These are phyloP conservation scores for Termitomyces sp. DNA, from an alignment of 768 basidiomycete genomes.

Conservation along the genomic window DNA sequence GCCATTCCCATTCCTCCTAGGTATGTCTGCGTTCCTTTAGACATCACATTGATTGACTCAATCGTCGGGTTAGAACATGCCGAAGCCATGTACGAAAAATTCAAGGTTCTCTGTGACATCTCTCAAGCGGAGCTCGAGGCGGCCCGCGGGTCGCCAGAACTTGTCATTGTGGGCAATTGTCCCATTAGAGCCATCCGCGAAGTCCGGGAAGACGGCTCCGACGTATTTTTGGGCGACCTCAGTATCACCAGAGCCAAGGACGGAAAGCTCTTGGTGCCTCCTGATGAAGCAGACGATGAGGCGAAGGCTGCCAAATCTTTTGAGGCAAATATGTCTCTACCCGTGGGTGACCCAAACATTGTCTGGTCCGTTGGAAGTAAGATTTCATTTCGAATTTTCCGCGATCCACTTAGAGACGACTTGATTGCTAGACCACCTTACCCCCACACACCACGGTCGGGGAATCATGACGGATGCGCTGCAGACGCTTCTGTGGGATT, in stretches of 20 bases:
- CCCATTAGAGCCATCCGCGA: conserved; percentile 51
- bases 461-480: conserved; percentile 74
- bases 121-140: conserved; percentile 26
- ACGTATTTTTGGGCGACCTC: conserved; percentile 48
- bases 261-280: conserved; percentile 9
- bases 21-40: conserved; percentile 13
- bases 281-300: conserved; percentile 23
- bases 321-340: conserved; percentile 34
- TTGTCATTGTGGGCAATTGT: conserved; percentile 33
- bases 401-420: neutral
- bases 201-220: conserved; percentile 51
- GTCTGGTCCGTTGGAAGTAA: conserved; percentile 62
- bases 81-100: conserved; percentile 18
- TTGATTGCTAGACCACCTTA: conserved; percentile 45
- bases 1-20: conserved; percentile 46
- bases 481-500: conserved; percentile 42
- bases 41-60: neutral
- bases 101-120: conserved; percentile 22
- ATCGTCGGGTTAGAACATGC: conserved; percentile 26
- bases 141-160: conserved; percentile 15
- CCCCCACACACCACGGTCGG: conserved; percentile 52
- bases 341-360: conserved; percentile 47
- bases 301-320: conserved; percentile 28
- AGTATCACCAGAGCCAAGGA: conserved; percentile 26
- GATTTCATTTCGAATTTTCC: conserved; percentile 9